A percentile compares a stretch with the other conserved stretches of the same genome.
phyloP scores from a whole-genome alignment of 202 grass and related monocot species.

The Alloteropsis angusta region DNA sequence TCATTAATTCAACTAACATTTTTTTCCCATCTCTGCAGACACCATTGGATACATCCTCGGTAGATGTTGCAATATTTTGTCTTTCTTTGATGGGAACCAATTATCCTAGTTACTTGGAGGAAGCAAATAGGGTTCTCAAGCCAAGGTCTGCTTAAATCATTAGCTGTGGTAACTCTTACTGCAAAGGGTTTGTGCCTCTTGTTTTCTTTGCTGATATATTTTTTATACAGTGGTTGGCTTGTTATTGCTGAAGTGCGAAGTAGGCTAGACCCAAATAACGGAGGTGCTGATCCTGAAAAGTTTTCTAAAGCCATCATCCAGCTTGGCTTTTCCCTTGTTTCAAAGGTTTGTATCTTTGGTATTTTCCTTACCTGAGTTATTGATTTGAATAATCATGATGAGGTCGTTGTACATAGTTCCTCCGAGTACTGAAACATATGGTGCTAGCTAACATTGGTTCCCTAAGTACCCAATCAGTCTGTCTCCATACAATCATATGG shows the following conservation, averaged over 20 bases:
- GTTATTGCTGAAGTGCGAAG: constrained; percentile 92
- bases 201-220: constrained; percentile 8
- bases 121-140: constrained; percentile 87
- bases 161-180: constrained; percentile 2
- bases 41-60: constrained; percentile 57
- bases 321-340: constrained; percentile 75
- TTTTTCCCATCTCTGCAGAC: constrained; percentile 44
- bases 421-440: constrained; percentile 5
- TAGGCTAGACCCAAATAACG: constrained; percentile 89
- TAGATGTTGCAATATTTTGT: constrained; percentile 96
- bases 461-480: background rate
- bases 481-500: background rate
- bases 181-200: background rate
- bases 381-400: background rate
- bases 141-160: constrained; percentile 43
- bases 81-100: constrained; percentile 91
- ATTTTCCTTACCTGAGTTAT: constrained; percentile 12
- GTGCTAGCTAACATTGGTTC: background rate
- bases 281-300: constrained; percentile 77
- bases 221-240: constrained; percentile 81
- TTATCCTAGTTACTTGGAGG: constrained; percentile 71
- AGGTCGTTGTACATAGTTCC: background rate
- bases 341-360: constrained; percentile 48
- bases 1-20: constrained; percentile 12
- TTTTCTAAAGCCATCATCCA: constrained; percentile 69